Evolutionary conservation across 1,139 yeast genomes (phyloP).

Genomic region (Debaryomyces robertsiae): DNA sequence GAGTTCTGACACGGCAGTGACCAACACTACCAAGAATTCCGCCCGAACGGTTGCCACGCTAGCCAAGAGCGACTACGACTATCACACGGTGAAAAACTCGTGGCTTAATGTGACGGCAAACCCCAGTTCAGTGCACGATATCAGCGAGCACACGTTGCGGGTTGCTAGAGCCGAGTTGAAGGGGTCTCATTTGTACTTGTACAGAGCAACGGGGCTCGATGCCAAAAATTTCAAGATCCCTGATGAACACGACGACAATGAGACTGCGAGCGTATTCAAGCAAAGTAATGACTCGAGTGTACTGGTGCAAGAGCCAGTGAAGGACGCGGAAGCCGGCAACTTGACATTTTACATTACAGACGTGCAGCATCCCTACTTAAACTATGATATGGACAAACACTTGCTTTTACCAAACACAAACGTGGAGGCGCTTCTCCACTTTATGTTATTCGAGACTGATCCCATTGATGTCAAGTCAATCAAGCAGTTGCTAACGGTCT

Average conservation of each 20-base stretch:
- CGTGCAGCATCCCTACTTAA: constrained; percentile 67
- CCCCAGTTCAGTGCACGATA: constrained; percentile 34
- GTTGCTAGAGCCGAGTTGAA: constrained; percentile 63
- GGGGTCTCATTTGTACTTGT: constrained; percentile 62
- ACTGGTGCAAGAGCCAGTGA: constrained; percentile 2
- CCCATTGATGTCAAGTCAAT: constrained; percentile 26
- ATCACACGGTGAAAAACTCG: constrained; percentile 33
- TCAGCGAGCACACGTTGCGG: constrained; percentile 42
- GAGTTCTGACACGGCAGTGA: constrained; percentile 3
- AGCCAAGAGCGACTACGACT: constrained; percentile 39
- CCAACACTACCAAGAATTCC: constrained; percentile 7
- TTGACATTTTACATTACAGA: constrained; percentile 35
- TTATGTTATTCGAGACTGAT: constrained; percentile 53
- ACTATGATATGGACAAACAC: constrained; percentile 48
- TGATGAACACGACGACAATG: constrained; percentile 2
- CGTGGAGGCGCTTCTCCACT: constrained; percentile 73
- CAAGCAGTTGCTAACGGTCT: constrained; percentile 50
- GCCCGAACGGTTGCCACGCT: constrained; percentile 23
- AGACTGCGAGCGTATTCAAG: constrained; percentile 16
- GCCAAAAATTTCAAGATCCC: constrained; percentile 45
- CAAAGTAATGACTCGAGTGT: constrained; percentile 19
- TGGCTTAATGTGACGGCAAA: constrained; percentile 49
- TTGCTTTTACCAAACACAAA: constrained; percentile 31
- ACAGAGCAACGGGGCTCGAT: constrained; percentile 53
- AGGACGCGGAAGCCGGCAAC: constrained; percentile 19